Base-by-base conservation (phyloP, 1,284 basidiomycete genomes). In the Singerocomus inundabilis region DNA sequence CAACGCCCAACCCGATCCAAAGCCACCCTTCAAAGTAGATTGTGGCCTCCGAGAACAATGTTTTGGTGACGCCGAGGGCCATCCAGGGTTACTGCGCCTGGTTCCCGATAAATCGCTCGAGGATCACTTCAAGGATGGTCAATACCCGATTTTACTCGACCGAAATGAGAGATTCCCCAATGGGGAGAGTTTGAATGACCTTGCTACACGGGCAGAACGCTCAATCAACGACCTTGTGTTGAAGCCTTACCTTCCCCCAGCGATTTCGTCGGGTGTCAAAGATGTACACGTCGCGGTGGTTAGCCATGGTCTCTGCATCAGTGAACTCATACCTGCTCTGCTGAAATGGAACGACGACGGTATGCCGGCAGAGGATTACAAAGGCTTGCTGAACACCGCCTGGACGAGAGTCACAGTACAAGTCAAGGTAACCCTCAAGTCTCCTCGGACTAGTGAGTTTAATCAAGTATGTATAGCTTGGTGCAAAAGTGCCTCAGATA, bases 241-340 rank as follows among this genome's bases (percentile, higher is more conserved):
- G 43, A 55, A 60, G 56, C 82, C 85, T 1, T 77, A 84, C 51
- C 66, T 91, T 13, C 57, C 64, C 60, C 60, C 66, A 15, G 72
- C 75, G 0, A 72, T 71, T 35, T 62, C 63, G 34, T 67, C 71
- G 16, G 72, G 70, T 18, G 61, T 53, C 50, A 68, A 65, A 41
- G 71, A 71, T 25, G 65, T 78, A 7, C 81, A 89, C 57, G 67
- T 93, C 32, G 85, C 84, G 2, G 65, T 93, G 39, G 84, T 92
- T 29, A 91, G 90, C 66, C 91, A 93, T 64, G 90, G 91, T 0
- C 67, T 91, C 35, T 86, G 84, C 64, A 85, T 93, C 35, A 76
- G 77, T 45, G 87, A 91, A 66, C 66, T 85, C 18, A 63, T 87
- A 11, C 69, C 72, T 21, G 76, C 75, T 18, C 61, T 88, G 42